Evolutionary conservation across 2,329 filamentous ascomycete genomes (phyloP), one percentile per base, ranked within the genome.

Genomic region (Penicillium sp.): DNA sequence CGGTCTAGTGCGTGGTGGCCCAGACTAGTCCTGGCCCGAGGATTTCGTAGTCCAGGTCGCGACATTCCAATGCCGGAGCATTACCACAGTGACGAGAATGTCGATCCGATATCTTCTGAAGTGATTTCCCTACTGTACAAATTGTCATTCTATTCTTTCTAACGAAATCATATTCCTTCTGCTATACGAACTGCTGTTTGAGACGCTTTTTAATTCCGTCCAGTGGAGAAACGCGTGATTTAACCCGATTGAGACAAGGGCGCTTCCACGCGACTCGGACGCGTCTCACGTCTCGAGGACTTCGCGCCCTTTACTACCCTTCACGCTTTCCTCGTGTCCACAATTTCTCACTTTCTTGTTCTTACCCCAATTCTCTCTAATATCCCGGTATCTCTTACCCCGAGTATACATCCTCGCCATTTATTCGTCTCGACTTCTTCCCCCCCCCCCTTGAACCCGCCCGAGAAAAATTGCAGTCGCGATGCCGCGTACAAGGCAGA

Each of bases 401-500:
- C 50, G 51, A 55, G 48, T 47, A 54, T 61, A 43, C 44, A 50
- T 22, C 42, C 14, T 5, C 30, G 24, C 4, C 25, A 51, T 50
- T 42, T 47, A 51, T 49, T 35, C 10, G 49, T 54, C 52, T 55
- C 55, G 40, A 46, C 44, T 54, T 52, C 50, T 48, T 28, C 42
- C 39, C 41, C 35, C 45, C 24, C 20, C 20, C 20, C 4, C 20
- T 22, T 22, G 20, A 22, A 22, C 20, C 16, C 24, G 27, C 27
- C 13, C 38, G 46, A 51, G 50, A 62, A 63, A 50, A 63, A 50
- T 54, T 54, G 54, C 50, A 62, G 50, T 28, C 48, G 55, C 64
- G 56, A 71, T 70, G 65, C 63, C 62, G 60, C 67, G 66, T 58
- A 56, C 64, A 48, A 56, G 57, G 50, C 56, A 58, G 54, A 54